phyloP scores from a whole-genome alignment of 1,139 yeast species.

The Meyerozyma athensensis region DNA sequence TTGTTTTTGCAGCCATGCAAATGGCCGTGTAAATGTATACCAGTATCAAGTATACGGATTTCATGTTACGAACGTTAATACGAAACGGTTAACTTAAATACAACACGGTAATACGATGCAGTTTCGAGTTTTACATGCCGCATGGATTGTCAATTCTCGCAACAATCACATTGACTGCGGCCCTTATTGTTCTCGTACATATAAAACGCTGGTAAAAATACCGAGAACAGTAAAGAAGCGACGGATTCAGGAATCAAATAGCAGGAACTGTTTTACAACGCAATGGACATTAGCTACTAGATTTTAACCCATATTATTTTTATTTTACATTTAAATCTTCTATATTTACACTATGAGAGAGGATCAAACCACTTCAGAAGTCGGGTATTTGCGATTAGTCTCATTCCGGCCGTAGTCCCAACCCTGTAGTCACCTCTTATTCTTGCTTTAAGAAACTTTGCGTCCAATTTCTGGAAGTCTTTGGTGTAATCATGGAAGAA shows the following conservation, averaged over 20 bases:
- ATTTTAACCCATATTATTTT: too few relatives aligned
- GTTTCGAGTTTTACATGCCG: neutral
- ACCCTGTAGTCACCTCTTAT: constrained; percentile 8
- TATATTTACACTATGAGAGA: constrained; percentile 1
- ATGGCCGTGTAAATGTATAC: neutral
- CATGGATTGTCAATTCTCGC: neutral
- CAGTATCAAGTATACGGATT: neutral
- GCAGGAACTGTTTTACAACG: neutral
- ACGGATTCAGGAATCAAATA: neutral
- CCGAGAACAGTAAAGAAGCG: neutral
- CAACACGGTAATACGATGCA: neutral
- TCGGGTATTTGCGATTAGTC: constrained; percentile 12
- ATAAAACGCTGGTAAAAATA: neutral
- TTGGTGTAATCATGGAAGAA: constrained; percentile 9
- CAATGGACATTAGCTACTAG: neutral
- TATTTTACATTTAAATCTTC: too few relatives aligned
- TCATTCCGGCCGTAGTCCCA: constrained; percentile 15
- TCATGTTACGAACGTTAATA: neutral
- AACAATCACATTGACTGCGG: neutral
- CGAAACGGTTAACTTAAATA: neutral
- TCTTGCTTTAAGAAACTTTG: constrained; percentile 11
- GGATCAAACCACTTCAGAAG: constrained; percentile 14
- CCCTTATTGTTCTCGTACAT: neutral
- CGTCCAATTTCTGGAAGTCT: constrained; percentile 11
- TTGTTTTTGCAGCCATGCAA: constrained; percentile 32